phyloP scores from a whole-genome alignment of 768 basidiomycete genomes.

The Suillus subaureus region DNA sequence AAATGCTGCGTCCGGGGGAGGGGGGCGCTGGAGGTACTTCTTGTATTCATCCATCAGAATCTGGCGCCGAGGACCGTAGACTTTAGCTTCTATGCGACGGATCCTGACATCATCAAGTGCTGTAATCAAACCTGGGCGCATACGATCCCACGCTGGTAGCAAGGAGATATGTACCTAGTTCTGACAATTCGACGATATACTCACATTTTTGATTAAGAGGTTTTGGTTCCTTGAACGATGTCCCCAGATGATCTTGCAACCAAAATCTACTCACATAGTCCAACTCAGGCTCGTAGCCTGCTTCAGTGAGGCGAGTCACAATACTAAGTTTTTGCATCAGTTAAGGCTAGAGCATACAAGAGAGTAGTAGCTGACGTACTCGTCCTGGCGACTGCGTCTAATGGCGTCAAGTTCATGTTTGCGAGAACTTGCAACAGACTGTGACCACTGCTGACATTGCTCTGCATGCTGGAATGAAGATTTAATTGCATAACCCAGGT shows the following conservation, averaged over 20 bases:
- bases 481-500: not conserved
- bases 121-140: not conserved
- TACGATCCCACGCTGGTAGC: slow-evolving; percentile 6
- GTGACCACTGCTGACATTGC: not conserved
- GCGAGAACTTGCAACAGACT: slow-evolving; percentile 1
- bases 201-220: not conserved
- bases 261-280: not conserved
- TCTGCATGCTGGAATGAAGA: slow-evolving; percentile 1
- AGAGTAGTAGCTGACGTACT: not conserved
- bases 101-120: not conserved
- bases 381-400: not conserved
- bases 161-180: not conserved
- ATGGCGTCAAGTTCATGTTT: slow-evolving; percentile 1
- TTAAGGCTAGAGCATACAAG: too few relatives aligned
- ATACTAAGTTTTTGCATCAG: not conserved
- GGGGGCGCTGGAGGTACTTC: slow-evolving; percentile 1
- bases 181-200: not conserved
- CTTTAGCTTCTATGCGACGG: not conserved
- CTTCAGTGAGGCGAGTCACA: not conserved
- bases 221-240: not conserved
- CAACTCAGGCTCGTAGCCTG: slow-evolving; percentile 6
- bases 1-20: not conserved
- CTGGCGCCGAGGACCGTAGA: slow-evolving; percentile 2
- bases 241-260: not conserved
- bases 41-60: not conserved